Conservation (phyloP, 2,329 filamentous ascomycete species). For the Rhynchosporium secalis region DNA sequence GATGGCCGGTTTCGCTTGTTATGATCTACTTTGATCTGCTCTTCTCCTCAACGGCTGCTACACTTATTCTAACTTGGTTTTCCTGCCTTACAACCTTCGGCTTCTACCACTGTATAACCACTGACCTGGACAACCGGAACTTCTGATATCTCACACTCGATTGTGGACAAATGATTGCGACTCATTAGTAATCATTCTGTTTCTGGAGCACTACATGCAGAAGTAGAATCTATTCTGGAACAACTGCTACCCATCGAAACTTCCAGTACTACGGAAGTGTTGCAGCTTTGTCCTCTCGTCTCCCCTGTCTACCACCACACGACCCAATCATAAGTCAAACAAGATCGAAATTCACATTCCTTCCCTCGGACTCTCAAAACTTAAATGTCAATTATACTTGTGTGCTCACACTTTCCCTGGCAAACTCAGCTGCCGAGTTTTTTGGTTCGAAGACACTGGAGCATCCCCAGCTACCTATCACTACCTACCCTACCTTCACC, state of each 20-base stretch:
- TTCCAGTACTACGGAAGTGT: slow-evolving; percentile 1
- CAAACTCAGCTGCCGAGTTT: background rate
- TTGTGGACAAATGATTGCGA: slow-evolving; percentile 6
- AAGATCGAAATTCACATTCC: background rate
- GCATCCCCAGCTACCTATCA: background rate
- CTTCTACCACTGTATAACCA: slow-evolving; percentile 4
- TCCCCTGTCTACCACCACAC: background rate
- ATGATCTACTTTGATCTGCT: slow-evolving; percentile 6
- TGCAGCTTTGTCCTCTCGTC: background rate
- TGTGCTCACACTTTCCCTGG: background rate
- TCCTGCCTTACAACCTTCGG: background rate
- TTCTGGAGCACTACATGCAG: slow-evolving; percentile 12
- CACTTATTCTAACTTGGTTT: background rate
- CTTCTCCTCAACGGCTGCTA: slow-evolving; percentile 3
- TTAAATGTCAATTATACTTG: background rate
- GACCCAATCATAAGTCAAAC: background rate
- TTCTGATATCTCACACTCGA: slow-evolving; percentile 5
- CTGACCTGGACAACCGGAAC: background rate
- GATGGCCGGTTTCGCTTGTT: slow-evolving; percentile 4
- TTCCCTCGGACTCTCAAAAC: slow-evolving; percentile 5
- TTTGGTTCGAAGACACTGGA: background rate
- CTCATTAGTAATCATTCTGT: background rate
- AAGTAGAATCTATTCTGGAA: slow-evolving; percentile 6
- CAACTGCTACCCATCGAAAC: slow-evolving; percentile 10
- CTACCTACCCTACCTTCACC: background rate